Base-by-base conservation (phyloP, 345 rosid species). In the Euclidium syriacum region DNA sequence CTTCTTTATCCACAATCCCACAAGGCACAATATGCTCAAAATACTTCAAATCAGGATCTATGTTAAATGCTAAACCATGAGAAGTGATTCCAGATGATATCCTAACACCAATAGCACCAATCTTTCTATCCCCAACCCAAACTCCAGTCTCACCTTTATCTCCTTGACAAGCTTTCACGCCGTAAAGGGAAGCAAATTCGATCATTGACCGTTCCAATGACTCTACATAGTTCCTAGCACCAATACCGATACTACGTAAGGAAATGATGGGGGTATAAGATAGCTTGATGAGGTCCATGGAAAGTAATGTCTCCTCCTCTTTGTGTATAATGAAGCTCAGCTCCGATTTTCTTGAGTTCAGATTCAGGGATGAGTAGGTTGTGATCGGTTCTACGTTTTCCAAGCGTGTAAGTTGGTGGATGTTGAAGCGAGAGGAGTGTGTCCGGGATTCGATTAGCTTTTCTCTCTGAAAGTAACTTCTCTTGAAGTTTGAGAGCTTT, bases 221-320 rank as follows among this genome's bases (percentile, higher is more conserved):
- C 85, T 90, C 97, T 49, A 90, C 95, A 52, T 84, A 90, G 49
- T 51, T 79, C 65, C 95, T 77, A 51, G 90, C 95, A 58, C 97
- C 99, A 40, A 85, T 41, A 34, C 88, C 80, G 9, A 79, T 68
- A 67, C 75, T 85, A 33, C 97, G 78, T 29, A 89, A 87, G 47
- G 91, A 81, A 49, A 92, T 40, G 30, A 92, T 80, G 20, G 96
- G 96, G 98, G 38, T 89, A 92, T 40, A 89, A 58, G 51, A 89
- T 58, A 34, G 97, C 88, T 71, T 87, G 99, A 74, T 35, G 82
- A 9, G 96, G 99, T 53, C 97, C 97, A 51, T 87, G 97, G 75
- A 78, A 90, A 18, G 99, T 87, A 53, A 92, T 81, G 34, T 90
- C 91, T 41, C 95, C 99, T 64, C 99, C 96, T 81, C 96, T 81